A percentile compares a stretch with the other conserved stretches of the same genome.
These are phyloP conservation scores for Tagetes erecta DNA, from an alignment of 129 eudicot species.

Conservation along the genomic window DNA sequence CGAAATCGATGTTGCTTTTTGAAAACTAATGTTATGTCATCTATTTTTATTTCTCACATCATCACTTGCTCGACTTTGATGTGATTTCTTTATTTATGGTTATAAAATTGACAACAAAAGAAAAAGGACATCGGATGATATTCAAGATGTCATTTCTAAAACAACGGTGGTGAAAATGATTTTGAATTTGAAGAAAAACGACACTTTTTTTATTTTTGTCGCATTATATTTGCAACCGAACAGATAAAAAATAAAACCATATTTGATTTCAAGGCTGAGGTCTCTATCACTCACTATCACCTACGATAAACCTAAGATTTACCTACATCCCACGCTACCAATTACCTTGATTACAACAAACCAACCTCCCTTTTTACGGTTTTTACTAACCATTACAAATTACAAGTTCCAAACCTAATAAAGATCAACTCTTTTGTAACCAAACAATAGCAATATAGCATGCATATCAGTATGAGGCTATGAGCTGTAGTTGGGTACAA, in stretches of 20 bases:
- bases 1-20: no score
- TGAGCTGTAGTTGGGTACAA: constrained; percentile 30
- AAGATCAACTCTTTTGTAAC: constrained; percentile 16
- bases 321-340: no score
- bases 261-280: neutral
- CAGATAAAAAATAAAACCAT: neutral
- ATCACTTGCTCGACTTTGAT: no score
- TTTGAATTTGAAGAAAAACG: neutral
- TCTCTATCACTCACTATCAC: no score
- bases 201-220: neutral
- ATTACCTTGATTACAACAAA: neutral
- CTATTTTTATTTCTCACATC: no score
- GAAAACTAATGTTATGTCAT: no score
- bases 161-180: neutral
- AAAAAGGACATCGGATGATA: no score
- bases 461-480: constrained; percentile 1
- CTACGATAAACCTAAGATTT: no score
- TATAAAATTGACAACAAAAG: no score
- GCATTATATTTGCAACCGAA: neutral
- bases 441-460: constrained; percentile 16
- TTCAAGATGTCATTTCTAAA: neutral
- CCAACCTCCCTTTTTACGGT: neutral
- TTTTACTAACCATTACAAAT: constrained; percentile 7
- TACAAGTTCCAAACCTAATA: neutral
- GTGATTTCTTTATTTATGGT: no score